A percentile compares a stretch with the other conserved stretches of the same genome.
These are phyloP conservation scores for Clohesyomyces aquaticus DNA, from an alignment of 495 filamentous ascomycete genomes.

Conservation along the genomic window DNA sequence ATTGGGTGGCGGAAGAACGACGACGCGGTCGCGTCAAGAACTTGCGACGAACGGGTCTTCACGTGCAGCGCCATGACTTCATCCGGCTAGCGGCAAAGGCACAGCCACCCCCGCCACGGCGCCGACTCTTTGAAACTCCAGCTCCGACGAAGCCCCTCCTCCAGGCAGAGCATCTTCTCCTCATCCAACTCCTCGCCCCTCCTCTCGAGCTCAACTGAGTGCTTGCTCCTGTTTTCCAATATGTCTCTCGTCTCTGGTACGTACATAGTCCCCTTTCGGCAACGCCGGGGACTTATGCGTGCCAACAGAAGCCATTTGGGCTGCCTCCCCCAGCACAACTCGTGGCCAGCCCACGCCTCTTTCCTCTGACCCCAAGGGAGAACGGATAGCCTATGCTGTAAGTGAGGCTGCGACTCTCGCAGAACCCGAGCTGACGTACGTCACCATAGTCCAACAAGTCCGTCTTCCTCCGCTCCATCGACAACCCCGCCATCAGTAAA, in stretches of 20 bases:
- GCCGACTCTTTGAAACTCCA: background rate
- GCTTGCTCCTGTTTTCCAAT: background rate
- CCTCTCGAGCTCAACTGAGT: background rate
- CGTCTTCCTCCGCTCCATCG: constrained; percentile 89
- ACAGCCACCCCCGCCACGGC: background rate
- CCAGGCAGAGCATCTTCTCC: background rate
- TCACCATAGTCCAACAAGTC: constrained; percentile 82
- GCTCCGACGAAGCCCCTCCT: background rate
- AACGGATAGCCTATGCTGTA: constrained; percentile 93
- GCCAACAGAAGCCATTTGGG: constrained; percentile 68
- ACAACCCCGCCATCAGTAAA: constrained; percentile 76
- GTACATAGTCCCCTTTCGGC: background rate
- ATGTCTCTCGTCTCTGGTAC: constrained; percentile 34
- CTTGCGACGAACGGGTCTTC: too few species aligned
- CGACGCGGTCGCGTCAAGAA: too few species aligned
- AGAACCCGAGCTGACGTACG: background rate
- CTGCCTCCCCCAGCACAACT: constrained; percentile 76
- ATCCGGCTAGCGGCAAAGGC: too few species aligned
- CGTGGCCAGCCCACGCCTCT: constrained; percentile 89
- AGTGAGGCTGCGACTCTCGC: constrained; percentile 35
- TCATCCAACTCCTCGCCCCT: background rate
- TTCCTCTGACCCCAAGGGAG: constrained; percentile 85
- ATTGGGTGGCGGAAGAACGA: too few species aligned
- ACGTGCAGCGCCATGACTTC: too few species aligned
- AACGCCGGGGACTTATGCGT: background rate